Base-by-base conservation (phyloP, 2,329 filamentous ascomycete species). In the Kalaharituber pfeilii region DNA sequence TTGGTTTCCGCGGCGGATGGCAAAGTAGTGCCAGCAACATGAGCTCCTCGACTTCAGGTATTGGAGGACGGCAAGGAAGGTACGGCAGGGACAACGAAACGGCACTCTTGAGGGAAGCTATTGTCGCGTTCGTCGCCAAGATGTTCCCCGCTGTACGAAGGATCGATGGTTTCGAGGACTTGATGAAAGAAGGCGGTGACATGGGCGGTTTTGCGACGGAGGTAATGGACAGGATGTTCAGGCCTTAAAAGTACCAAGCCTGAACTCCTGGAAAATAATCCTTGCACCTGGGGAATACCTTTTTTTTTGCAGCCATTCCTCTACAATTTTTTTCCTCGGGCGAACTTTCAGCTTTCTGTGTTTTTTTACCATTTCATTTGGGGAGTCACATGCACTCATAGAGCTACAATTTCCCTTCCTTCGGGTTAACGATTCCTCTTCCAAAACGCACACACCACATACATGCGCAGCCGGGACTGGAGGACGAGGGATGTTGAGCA, bases 151-250 rank as follows among this genome's bases (percentile, higher is more conserved):
- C 56, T 9, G 59, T 61, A 26, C 56, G 59, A 33, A 50, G 54
- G 15, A 45, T 61, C n/a, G 54, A 58, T 13, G 59, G 59, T 6
- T 61, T 60, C 26, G 59, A 60, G 29, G 59, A 61, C 20, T 51
- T 61, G 51, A 45, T 61, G 28, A 60, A 56, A 25, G 59, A 61
- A 52, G 59, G 59, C 22, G 59, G 59, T 8, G 59, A 60, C 30
- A 60, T 61, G 59, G 59, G 59, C 45, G 59, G 59, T 36, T 61
- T 61, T 42, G 59, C 58, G 22, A 58, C 52, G 51, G 60, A 60
- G 51, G 59, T 61, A 28, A 60, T 61, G 59, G 59, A 61, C 54
- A 60, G 58, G 42, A 61, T 61, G 59, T 61, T 58, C 52, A 58
- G 59, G 28, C 59, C n/a, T n/a, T n/a, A n/a, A n/a, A n/a, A n/a